Base-by-base conservation (phyloP, 2,329 filamentous ascomycete genomes). In the Colletotrichum sp. region DNA sequence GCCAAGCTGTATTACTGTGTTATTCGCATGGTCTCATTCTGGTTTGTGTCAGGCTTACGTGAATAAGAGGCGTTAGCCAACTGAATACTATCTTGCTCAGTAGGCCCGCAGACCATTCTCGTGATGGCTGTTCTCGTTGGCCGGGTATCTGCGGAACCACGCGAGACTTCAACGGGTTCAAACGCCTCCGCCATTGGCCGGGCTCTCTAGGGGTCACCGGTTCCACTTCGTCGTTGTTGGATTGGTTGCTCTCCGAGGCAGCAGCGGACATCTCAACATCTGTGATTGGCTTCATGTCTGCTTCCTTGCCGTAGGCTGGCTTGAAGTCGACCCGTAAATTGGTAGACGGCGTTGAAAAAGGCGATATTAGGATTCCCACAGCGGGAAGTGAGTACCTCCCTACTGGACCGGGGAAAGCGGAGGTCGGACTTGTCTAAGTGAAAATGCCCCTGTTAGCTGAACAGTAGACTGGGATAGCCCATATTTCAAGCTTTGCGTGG, bases 1-100 rank as follows among this genome's bases (percentile, higher is more conserved):
- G 52, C 96, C 96, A 55, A 92, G 91, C 92, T 95, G 79, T 36
- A 67, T 22, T 15, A 28, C 1, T 10, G 4, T 9, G 58, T 61
- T 32, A 61, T n/a, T 48, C n/a, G 4, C 43, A 22, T 1, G n/a
- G 1, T 3, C 10, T 48, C 18, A 48, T n/a, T 7, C 0, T 12
- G n/a, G 2, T 1, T 48, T 3, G 43, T 48, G n/a, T 22, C 43
- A 48, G 55, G 55, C 36, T 48, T 66, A 66, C 36, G 13, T 66
- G 36, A 16, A 66, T 28, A 4, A 66, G n/a, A 16, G 36, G 62
- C 12, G 62, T 66, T n/a, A 66, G 22, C 62, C 62, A 66, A 25
- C 36, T 48, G 36, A 66, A 52, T 18, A 48, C 16, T 9, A 48
- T 16, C 16, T 66, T 66, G 27, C 62, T 48, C 13, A 52, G 27